These are phyloP conservation scores for Psilocybe azurescens DNA, from an alignment of 768 basidiomycete genomes.

Conservation along the genomic window DNA sequence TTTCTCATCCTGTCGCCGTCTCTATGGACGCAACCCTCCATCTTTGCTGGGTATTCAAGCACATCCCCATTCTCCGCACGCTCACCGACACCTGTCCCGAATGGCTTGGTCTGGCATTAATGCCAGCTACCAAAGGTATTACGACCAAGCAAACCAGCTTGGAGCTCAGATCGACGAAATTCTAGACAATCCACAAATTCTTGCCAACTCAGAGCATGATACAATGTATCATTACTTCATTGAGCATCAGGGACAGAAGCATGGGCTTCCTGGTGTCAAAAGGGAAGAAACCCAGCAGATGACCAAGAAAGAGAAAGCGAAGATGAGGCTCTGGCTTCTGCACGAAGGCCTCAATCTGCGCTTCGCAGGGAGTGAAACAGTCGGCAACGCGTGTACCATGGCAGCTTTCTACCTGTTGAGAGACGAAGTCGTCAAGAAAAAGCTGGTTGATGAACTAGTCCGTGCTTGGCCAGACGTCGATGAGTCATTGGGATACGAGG, in stretches of 20 bases:
- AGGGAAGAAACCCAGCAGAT: slow-evolving; percentile 1
- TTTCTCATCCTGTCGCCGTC: slow-evolving; percentile 30
- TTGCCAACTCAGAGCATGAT: slow-evolving; percentile 35
- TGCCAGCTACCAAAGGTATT: slow-evolving; percentile 20
- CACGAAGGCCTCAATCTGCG: slow-evolving; percentile 26
- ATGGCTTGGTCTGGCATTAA: slow-evolving; percentile 19
- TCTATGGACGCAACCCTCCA: slow-evolving; percentile 21
- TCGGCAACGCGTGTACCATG: slow-evolving; percentile 29
- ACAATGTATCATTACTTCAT: slow-evolving; percentile 41
- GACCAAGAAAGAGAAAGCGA: neutral
- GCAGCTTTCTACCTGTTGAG: slow-evolving; percentile 31
- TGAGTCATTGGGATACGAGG: slow-evolving; percentile 27
- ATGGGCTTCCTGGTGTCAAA: slow-evolving; percentile 7
- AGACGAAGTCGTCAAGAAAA: slow-evolving; percentile 19
- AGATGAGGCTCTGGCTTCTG: slow-evolving; percentile 17
- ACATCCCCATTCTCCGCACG: slow-evolving; percentile 27
- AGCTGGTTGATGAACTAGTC: slow-evolving; percentile 32
- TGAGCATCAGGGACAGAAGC: slow-evolving; percentile 16
- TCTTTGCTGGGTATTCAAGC: slow-evolving; percentile 18
- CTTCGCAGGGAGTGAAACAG: slow-evolving; percentile 39
- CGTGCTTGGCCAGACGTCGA: slow-evolving; percentile 40
- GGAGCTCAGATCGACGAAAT: slow-evolving; percentile 30
- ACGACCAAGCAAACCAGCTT: slow-evolving; percentile 19
- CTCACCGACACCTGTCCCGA: slow-evolving; percentile 21
- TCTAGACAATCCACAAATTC: slow-evolving; percentile 26